These are phyloP conservation scores for Trichoderma guizhouense DNA, from an alignment of 2,329 filamentous ascomycete species.

Conservation along the genomic window DNA sequence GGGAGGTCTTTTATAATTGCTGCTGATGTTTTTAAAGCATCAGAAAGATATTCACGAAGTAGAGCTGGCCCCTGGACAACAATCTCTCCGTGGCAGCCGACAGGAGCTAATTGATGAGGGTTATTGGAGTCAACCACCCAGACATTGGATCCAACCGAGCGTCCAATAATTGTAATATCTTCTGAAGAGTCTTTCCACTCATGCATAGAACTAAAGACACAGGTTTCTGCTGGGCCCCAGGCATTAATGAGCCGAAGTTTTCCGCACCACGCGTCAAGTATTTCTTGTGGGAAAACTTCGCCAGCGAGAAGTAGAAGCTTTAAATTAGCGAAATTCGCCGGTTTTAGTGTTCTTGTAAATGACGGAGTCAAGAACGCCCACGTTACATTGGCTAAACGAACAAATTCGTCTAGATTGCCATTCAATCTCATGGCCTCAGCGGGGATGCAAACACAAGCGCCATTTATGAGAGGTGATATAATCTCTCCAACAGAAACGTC, in stretches of 20 bases:
- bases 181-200: neutral
- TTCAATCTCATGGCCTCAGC: neutral
- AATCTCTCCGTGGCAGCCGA: neutral
- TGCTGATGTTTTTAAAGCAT: neutral
- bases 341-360: neutral
- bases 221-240: constrained; percentile 16
- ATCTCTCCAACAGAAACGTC: constrained; percentile 20
- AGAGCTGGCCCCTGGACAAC: constrained; percentile 10
- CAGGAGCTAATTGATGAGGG: neutral
- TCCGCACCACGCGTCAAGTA: constrained; percentile 1
- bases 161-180: neutral
- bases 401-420: neutral
- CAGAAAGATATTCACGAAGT: constrained; percentile 17
- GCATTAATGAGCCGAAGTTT: constrained; percentile 13
- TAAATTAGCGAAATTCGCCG: neutral
- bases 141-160: neutral
- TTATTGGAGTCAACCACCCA: constrained; percentile 17
- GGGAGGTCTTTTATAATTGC: neutral
- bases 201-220: constrained; percentile 4
- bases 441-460: constrained; percentile 20
- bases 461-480: constrained; percentile 9
- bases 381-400: neutral
- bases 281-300: neutral
- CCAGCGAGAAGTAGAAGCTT: neutral
- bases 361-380: constrained; percentile 11